Percentiles rank a stretch among this genome's conserved stretches.
Conservation (phyloP, 352 stramenopile species). For the Blastocystis sp. region DNA sequence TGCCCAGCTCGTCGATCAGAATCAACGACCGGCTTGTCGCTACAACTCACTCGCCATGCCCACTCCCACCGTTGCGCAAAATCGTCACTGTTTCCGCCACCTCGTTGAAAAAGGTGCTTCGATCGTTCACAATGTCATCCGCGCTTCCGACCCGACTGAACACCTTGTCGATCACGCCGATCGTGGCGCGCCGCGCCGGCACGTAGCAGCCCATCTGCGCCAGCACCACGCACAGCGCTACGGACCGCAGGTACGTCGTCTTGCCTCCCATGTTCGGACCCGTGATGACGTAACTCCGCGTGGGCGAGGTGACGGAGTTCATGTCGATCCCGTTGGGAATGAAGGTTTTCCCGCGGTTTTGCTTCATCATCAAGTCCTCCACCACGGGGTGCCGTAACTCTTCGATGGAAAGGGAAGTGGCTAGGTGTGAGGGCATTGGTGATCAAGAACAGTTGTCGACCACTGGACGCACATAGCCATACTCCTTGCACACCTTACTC, state of each 20-base stretch:
- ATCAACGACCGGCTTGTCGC: conserved; percentile 57
- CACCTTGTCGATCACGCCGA: conserved; percentile 58
- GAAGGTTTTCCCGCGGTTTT: conserved; percentile 44
- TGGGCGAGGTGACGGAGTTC: not conserved
- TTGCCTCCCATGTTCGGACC: conserved; percentile 68
- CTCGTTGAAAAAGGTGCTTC: conserved; percentile 52
- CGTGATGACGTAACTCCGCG: conserved; percentile 29
- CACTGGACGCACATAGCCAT: conserved; percentile 11
- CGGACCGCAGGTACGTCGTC: conserved; percentile 48
- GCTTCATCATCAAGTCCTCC: conserved; percentile 54
- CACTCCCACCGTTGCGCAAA: conserved; percentile 23
- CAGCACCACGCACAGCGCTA: conserved; percentile 60
- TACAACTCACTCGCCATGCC: not conserved
- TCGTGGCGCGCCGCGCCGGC: not conserved
- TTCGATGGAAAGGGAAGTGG: not conserved
- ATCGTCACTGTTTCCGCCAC: conserved; percentile 54
- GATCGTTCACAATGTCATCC: conserved; percentile 63
- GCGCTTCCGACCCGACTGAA: conserved; percentile 51
- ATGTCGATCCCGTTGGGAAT: conserved; percentile 35
- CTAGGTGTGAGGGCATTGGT: not conserved
- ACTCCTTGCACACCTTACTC: not conserved
- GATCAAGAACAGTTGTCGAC: not conserved
- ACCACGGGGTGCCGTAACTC: conserved; percentile 44
- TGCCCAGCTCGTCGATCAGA: conserved; percentile 60
- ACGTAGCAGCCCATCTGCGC: conserved; percentile 65